A percentile compares a stretch with the other conserved stretches of the same genome.
Conservation (phyloP, 1,284 basidiomycete genomes). For the Malassezia furfur region DNA sequence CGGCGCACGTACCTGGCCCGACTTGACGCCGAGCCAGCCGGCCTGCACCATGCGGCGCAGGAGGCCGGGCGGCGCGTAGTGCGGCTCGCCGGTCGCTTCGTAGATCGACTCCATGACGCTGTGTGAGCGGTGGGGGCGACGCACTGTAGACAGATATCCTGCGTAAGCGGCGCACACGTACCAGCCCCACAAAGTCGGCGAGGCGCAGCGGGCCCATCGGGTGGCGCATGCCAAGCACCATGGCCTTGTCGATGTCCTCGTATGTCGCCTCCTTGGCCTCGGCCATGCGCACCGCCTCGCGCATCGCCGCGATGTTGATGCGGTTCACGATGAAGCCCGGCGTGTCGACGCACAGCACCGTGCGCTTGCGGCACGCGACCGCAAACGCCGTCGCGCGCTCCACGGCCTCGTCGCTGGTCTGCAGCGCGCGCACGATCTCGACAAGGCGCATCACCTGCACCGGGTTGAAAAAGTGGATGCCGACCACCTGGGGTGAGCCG, state of each 20-base stretch:
- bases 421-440: slow-evolving; percentile 81
- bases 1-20: slow-evolving; percentile 27
- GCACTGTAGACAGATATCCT: slow-evolving; percentile 8
- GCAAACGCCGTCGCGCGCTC: slow-evolving; percentile 73
- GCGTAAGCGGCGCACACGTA: not conserved
- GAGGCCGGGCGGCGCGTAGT: slow-evolving; percentile 84
- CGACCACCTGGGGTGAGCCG: slow-evolving; percentile 41
- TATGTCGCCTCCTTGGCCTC: slow-evolving; percentile 84
- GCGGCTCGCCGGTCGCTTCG: slow-evolving; percentile 77
- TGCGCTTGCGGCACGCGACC: slow-evolving; percentile 69
- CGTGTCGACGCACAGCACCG: slow-evolving; percentile 58
- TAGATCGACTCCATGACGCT: slow-evolving; percentile 40
- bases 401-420: slow-evolving; percentile 70
- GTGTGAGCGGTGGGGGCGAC: not conserved
- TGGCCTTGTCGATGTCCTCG: slow-evolving; percentile 89
- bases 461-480: slow-evolving; percentile 91
- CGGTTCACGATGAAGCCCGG: slow-evolving; percentile 59
- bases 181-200: slow-evolving; percentile 67
- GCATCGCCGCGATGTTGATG: slow-evolving; percentile 81
- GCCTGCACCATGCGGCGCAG: slow-evolving; percentile 93
- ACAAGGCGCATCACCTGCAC: slow-evolving; percentile 64
- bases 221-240: slow-evolving; percentile 87
- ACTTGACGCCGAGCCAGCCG: slow-evolving; percentile 86
- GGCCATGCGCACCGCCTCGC: slow-evolving; percentile 81
- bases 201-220: slow-evolving; percentile 65